phyloP scores from a whole-genome alignment of 2,329 filamentous ascomycete species.

The Elsinoe arachidis region DNA sequence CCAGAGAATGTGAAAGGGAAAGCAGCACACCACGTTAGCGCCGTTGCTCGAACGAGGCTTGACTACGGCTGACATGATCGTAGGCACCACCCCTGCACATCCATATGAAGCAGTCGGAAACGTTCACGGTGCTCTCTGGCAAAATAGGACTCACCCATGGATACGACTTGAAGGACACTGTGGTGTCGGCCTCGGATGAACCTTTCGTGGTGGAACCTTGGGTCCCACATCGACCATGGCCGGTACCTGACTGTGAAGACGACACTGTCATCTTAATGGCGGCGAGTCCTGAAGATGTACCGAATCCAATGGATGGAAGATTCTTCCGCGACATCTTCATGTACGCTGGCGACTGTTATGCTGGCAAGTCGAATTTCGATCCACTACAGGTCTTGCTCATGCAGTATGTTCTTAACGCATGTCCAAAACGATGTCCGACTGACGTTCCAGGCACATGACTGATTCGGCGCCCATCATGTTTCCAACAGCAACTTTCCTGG shows the following conservation, averaged over 20 bases:
- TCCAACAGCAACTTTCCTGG: not conserved
- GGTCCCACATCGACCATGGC: constrained; percentile 1
- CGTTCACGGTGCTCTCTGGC: not conserved
- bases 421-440: not conserved
- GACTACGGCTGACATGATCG: not conserved
- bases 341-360: not conserved
- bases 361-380: not conserved
- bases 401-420: not conserved
- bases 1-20: not conserved
- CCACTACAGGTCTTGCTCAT: not conserved
- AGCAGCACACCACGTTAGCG: not conserved
- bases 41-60: not conserved
- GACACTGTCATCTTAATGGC: not conserved
- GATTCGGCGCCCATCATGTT: not conserved
- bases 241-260: not conserved
- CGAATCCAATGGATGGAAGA: not conserved
- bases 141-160: not conserved
- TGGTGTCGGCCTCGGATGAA: not conserved
- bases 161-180: not conserved
- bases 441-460: not conserved
- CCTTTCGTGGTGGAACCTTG: not conserved
- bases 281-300: not conserved
- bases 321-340: constrained; percentile 9
- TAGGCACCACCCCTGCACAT: not conserved
- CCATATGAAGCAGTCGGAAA: constrained; percentile 1